Evolutionary conservation across 2,329 filamentous ascomycete species (phyloP), one percentile per base, ranked within the genome.

Genomic region (Scedosporium apiospermum): DNA sequence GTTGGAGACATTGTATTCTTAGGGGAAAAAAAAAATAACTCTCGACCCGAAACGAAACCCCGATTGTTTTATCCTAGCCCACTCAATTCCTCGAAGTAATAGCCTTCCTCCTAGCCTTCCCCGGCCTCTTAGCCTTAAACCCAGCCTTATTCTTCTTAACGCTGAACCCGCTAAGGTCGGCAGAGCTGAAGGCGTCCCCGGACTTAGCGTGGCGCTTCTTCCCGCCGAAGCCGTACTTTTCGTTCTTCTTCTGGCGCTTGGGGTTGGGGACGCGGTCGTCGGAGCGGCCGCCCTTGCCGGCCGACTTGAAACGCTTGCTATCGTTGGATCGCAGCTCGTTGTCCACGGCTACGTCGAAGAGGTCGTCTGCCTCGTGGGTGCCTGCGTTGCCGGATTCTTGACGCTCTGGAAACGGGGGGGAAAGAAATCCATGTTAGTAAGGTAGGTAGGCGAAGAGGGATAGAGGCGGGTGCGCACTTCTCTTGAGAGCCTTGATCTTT

Each of bases 161-260:
- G 62, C 88, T 92, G 78, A 96, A 98, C 1, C 84, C 86, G 65
- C 85, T 85, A 68, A 96, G 77, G 74, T 99, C 95, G 65, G 85
- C 88, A 57, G 87, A 92, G 67, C 90, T 96, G 65, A 83, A 73
- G 58, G 93, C 92, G 75, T 97, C 93, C 68, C 91, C 91, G 65
- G 92, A 96, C 85, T 99, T 99, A 63, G 82, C 77, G 73, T 92
- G 87, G 62, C 89, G 83, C 83, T 99, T 99, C 86, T 96, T 97
- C 69, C 95, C 95, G 65, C 95, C 95, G 71, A 93, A 96, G 26
- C 95, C 95, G 74, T 88, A 98, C 79, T 96, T 97, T 67, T 90
- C 84, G 73, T 99, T 88, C 80, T 96, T 96, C 86, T 96, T 96
- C 73, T 89, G 85, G 65, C 95, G 88, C 81, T 98, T 98, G 66